Evolutionary conservation across 1,284 basidiomycete species (phyloP).

Genomic region (Acaromyces ingoldii): DNA sequence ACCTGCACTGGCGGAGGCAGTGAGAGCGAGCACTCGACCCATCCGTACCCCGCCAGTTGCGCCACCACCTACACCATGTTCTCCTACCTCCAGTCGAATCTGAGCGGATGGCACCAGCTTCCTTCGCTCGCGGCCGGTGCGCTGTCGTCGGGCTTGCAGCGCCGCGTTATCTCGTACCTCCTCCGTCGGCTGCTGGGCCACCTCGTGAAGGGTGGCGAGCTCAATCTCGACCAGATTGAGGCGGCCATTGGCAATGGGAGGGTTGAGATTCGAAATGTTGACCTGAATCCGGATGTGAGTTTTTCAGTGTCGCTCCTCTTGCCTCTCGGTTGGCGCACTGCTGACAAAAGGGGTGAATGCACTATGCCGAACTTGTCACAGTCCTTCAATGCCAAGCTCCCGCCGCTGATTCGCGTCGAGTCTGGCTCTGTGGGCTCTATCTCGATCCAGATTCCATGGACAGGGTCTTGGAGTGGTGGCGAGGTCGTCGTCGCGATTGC

Average conservation of each 20-base stretch:
- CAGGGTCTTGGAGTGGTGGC: not conserved
- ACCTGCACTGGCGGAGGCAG: too few relatives aligned
- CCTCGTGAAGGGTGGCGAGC: constrained; percentile 77
- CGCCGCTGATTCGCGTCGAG: not conserved
- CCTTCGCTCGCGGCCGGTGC: not conserved
- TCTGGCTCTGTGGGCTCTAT: constrained; percentile 1
- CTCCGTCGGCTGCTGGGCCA: constrained; percentile 77
- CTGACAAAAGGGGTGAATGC: not conserved
- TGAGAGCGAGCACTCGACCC: too few relatives aligned
- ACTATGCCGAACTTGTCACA: not conserved
- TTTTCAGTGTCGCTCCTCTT: too few relatives aligned
- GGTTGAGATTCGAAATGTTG: constrained; percentile 76
- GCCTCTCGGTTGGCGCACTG: constrained; percentile 5
- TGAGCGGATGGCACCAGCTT: not conserved
- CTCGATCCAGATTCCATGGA: constrained; percentile 3
- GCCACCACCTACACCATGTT: too few relatives aligned
- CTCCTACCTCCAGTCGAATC: not conserved
- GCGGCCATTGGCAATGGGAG: constrained; percentile 83
- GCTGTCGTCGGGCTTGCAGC: constrained; percentile 60
- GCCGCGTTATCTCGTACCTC: constrained; percentile 81
- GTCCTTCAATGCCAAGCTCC: constrained; percentile 2
- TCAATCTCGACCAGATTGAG: constrained; percentile 80
- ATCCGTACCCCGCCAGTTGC: too few relatives aligned
- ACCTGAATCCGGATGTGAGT: constrained; percentile 70
- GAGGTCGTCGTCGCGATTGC: not conserved